Conservation (phyloP, 352 stramenopile species). For the Phytopythium delawarense region DNA sequence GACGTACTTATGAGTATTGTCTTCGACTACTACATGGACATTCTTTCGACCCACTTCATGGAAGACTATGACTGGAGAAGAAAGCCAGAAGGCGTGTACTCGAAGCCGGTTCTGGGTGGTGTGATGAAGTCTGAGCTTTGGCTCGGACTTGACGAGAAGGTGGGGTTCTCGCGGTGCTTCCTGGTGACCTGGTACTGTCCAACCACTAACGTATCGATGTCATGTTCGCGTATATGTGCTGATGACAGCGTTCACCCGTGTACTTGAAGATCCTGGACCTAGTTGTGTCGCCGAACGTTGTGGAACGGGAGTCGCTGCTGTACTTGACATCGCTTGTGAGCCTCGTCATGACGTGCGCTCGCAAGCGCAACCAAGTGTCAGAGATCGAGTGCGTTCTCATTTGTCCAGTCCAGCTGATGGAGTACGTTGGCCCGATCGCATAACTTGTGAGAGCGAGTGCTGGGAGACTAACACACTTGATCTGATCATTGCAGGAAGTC, state of each 20-base stretch:
- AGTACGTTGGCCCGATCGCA: constrained; percentile 26
- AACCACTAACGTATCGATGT: neutral
- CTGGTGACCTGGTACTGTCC: neutral
- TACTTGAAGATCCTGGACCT: constrained; percentile 53
- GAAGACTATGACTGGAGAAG: constrained; percentile 26
- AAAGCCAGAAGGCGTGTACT: constrained; percentile 20
- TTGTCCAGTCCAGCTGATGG: constrained; percentile 53
- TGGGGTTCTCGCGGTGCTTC: constrained; percentile 1
- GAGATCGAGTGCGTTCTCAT: constrained; percentile 48
- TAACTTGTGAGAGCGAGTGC: neutral
- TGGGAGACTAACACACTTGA: neutral
- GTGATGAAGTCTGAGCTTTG: constrained; percentile 37
- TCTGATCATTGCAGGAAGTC: constrained; percentile 20
- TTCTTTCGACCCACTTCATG: constrained; percentile 42
- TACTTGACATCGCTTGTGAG: constrained; percentile 35
- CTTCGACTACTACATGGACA: constrained; percentile 39
- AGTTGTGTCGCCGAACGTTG: constrained; percentile 27
- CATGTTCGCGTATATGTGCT: neutral
- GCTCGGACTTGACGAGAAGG: constrained; percentile 31
- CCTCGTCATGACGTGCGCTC: constrained; percentile 37
- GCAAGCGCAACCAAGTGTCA: constrained; percentile 18
- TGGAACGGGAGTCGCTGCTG: constrained; percentile 40
- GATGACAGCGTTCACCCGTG: constrained; percentile 21
- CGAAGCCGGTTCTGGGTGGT: constrained; percentile 25
- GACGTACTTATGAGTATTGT: constrained; percentile 28